Evolutionary conservation across 1,284 basidiomycete species (phyloP).

Genomic region (Caloboletus inedulis): DNA sequence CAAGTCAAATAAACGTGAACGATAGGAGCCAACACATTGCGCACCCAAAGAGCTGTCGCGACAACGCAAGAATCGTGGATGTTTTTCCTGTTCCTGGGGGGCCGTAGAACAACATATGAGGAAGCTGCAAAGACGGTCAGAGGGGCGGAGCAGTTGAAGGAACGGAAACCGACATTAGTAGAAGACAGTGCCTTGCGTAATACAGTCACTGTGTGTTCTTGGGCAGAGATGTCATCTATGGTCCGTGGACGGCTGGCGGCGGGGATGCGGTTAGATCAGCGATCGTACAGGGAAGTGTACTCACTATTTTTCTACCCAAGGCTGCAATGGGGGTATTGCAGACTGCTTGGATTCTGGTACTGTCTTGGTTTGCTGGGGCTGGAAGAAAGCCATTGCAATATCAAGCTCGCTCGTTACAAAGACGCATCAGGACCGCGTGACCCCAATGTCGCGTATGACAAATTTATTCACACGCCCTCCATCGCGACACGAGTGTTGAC

Average conservation of each 20-base stretch:
- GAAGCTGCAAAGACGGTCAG: conserved; percentile 61
- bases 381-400: conserved; percentile 58
- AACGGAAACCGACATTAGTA: conserved; percentile 68
- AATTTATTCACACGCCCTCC: conserved; percentile 25
- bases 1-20: background rate
- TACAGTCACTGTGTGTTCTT: conserved; percentile 94
- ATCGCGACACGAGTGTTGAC: conserved; percentile 18
- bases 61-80: conserved; percentile 93
- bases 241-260: conserved; percentile 85
- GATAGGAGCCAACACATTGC: conserved; percentile 19
- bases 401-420: background rate
- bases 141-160: background rate
- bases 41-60: conserved; percentile 93
- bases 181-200: conserved; percentile 88
- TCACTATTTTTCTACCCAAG: conserved; percentile 99
- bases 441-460: conserved; percentile 29
- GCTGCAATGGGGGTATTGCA: conserved; percentile 69
- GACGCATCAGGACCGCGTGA: conserved; percentile 37
- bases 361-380: conserved; percentile 43
- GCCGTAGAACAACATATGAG: conserved; percentile 99
- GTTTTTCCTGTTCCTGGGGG: conserved; percentile 99
- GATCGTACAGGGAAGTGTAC: conserved; percentile 17
- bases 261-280: conserved; percentile 7
- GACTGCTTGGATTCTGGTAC: conserved; percentile 40
- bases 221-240: conserved; percentile 95